phyloP scores from a whole-genome alignment of 768 basidiomycete genomes.

The Russula abietina region DNA sequence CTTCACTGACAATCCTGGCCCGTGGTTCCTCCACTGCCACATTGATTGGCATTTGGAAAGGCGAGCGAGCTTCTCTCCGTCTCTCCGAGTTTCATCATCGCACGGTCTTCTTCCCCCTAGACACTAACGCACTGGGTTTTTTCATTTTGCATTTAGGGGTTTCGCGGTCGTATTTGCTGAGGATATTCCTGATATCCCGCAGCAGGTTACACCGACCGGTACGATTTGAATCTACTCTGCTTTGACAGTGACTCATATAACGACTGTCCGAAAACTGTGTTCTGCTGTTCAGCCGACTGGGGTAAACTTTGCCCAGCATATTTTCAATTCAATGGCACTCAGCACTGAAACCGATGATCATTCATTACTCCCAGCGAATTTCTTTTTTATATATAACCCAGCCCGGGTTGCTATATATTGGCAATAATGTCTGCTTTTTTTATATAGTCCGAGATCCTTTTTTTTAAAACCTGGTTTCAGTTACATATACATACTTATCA shows the following conservation, averaged over 20 bases:
- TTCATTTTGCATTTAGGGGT: neutral
- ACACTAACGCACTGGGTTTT: neutral
- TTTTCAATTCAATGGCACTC: neutral
- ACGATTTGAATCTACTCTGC: neutral
- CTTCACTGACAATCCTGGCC: constrained; percentile 25
- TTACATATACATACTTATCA: neutral
- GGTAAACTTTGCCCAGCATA: neutral
- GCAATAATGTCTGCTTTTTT: too few species aligned
- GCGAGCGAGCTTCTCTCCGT: too few species aligned
- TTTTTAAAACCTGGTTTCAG: neutral
- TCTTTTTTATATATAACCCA: too few species aligned
- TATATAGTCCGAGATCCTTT: neutral
- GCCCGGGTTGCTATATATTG: neutral
- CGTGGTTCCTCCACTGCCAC: constrained; percentile 10
- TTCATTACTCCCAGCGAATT: neutral
- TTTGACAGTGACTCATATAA: too few species aligned
- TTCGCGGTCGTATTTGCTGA: constrained; percentile 5
- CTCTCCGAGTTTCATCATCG: neutral
- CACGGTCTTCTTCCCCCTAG: too few species aligned
- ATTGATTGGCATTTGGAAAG: constrained; percentile 9
- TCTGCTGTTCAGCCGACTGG: neutral
- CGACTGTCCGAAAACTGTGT: neutral
- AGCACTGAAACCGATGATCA: neutral
- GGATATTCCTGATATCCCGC: neutral
- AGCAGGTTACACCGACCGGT: neutral